Percentiles rank a stretch among this genome's conserved stretches.
phyloP scores from a whole-genome alignment of 1,284 basidiomycete genomes.

The Phenoliferia sp. region DNA sequence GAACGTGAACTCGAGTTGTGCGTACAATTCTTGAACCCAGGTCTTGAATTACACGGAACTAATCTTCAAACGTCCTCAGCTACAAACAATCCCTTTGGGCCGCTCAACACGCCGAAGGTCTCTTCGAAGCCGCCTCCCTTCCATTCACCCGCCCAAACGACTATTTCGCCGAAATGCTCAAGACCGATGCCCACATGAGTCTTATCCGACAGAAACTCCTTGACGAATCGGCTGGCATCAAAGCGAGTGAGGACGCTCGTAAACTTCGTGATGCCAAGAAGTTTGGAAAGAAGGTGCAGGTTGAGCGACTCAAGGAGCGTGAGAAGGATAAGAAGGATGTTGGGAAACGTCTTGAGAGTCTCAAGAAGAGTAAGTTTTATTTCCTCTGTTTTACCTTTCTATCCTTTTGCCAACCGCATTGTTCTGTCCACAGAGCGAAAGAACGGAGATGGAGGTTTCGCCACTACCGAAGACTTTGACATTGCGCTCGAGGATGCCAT shows the following conservation, averaged over 20 bases:
- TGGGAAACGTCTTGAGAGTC: constrained; percentile 71
- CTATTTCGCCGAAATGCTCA: constrained; percentile 99
- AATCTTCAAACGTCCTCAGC: constrained; percentile 47
- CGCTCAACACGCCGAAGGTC: constrained; percentile 66
- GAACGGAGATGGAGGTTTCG: constrained; percentile 64
- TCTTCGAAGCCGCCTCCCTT: constrained; percentile 68
- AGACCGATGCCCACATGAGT: constrained; percentile 97
- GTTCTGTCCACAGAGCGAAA: constrained; percentile 33
- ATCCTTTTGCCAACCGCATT: background rate
- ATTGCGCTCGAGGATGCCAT: constrained; percentile 80
- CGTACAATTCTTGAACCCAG: constrained; percentile 41
- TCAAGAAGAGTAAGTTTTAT: constrained; percentile 73
- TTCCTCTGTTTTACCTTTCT: constrained; percentile 7
- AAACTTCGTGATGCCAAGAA: constrained; percentile 94
- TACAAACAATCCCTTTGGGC: constrained; percentile 92
- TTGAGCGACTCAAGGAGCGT: constrained; percentile 75
- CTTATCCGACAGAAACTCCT: constrained; percentile 84
- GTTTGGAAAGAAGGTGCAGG: constrained; percentile 93
- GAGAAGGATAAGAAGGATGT: constrained; percentile 73
- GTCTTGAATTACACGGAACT: background rate
- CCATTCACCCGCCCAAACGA: constrained; percentile 90
- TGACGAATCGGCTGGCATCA: constrained; percentile 82
- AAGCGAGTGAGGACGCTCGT: constrained; percentile 85
- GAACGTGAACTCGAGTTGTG: constrained; percentile 92
- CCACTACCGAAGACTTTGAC: constrained; percentile 62